Evolutionary conservation across 1,139 yeast species (phyloP).

Genomic region (Protomyces pachydermus): DNA sequence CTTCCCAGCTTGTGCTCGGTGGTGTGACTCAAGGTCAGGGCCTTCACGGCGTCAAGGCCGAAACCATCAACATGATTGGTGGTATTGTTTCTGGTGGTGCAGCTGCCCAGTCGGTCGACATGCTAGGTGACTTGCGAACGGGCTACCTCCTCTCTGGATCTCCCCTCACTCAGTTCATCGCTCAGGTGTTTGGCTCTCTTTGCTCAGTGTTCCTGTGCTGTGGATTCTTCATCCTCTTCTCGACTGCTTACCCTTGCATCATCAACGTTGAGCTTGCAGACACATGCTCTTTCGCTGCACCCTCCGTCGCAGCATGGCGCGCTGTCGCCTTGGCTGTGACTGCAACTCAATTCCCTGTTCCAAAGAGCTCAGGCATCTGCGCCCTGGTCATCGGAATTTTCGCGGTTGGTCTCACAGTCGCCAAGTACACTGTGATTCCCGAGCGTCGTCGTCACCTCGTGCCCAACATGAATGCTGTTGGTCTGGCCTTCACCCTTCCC

Average conservation of each 20-base stretch:
- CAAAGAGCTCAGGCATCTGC: conserved; percentile 12
- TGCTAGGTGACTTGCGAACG: conserved; percentile 28
- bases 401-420: conserved; percentile 7
- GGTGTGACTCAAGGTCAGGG: conserved; percentile 27
- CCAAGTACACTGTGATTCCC: conserved; percentile 24
- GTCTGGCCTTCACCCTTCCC: conserved; percentile 28
- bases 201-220: conserved; percentile 25
- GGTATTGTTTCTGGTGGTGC: conserved; percentile 28
- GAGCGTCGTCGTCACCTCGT: conserved; percentile 9
- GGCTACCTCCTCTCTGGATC: conserved; percentile 28
- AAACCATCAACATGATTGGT: conserved; percentile 26
- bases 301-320: conserved; percentile 27
- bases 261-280: conserved; percentile 10
- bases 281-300: conserved; percentile 23
- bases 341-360: conserved; percentile 17
- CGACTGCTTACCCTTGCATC: conserved; percentile 28
- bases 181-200: conserved; percentile 26
- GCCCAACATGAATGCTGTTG: conserved; percentile 29
- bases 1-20: conserved; percentile 26
- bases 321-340: conserved; percentile 28
- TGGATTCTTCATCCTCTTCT: conserved; percentile 27
- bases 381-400: conserved; percentile 25
- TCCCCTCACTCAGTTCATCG: conserved; percentile 26
- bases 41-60: conserved; percentile 15
- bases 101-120: conserved; percentile 29